phyloP scores from a whole-genome alignment of 495 filamentous ascomycete species.

The Rusavskia elegans region DNA sequence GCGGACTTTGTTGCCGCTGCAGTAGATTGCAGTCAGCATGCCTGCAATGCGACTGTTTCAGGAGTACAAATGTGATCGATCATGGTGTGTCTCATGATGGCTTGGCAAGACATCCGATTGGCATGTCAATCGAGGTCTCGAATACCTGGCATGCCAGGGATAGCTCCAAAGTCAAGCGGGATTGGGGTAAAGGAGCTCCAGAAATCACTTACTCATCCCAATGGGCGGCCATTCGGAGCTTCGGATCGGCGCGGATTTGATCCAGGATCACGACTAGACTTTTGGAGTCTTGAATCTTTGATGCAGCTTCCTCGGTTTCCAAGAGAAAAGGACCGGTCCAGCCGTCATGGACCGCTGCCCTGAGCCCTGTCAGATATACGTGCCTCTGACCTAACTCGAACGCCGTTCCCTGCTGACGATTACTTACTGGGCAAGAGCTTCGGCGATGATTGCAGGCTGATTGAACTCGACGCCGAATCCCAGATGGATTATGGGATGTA shows the following conservation, averaged over 20 bases:
- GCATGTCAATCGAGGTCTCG: no score
- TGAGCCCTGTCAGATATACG: not conserved
- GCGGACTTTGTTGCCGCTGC: slow-evolving; percentile 42
- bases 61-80: no score
- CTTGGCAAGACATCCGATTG: no score
- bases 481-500: slow-evolving; percentile 75
- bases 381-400: not conserved
- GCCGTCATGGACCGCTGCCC: not conserved
- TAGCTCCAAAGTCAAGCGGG: no score
- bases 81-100: no score
- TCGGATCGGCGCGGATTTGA: slow-evolving; percentile 37
- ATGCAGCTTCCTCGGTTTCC: slow-evolving; percentile 34
- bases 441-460: slow-evolving; percentile 66
- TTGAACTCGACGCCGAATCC: slow-evolving; percentile 70
- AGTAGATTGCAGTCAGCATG: no score
- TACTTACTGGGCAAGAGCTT: slow-evolving; percentile 62
- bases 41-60: no score
- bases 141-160: no score
- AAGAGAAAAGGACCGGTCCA: slow-evolving; percentile 26
- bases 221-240: slow-evolving; percentile 31
- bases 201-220: no score
- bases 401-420: slow-evolving; percentile 39
- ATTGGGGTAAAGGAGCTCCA: no score
- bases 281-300: slow-evolving; percentile 22
- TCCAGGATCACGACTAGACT: slow-evolving; percentile 41